phyloP scores from a whole-genome alignment of 1,284 basidiomycete species.

The Cryptococcus deneoformans region DNA sequence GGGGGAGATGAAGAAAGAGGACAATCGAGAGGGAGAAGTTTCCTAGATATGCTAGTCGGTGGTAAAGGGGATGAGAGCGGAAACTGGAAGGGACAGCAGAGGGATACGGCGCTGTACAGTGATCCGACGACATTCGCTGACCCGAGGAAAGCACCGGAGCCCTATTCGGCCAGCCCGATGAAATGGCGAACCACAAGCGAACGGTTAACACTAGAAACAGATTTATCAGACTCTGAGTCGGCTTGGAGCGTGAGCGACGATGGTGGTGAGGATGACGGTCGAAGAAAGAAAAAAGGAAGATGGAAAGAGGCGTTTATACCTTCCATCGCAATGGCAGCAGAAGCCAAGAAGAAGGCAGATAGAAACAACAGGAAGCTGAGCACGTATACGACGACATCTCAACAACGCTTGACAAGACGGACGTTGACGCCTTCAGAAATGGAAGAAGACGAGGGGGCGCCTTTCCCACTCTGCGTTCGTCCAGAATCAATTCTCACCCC shows the following conservation, averaged over 20 bases:
- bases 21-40: not conserved
- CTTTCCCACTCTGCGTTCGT: too few relatives aligned
- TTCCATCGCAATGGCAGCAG: not conserved
- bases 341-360: not conserved
- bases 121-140: constrained; percentile 8
- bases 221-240: too few relatives aligned
- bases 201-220: not conserved
- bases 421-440: too few relatives aligned
- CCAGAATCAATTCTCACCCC: too few relatives aligned
- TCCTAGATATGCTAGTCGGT: too few relatives aligned
- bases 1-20: not conserved
- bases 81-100: not conserved
- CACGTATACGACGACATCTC: too few relatives aligned
- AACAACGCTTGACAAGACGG: too few relatives aligned
- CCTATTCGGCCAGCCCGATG: not conserved
- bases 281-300: not conserved
- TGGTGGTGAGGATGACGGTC: not conserved
- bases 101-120: constrained; percentile 8
- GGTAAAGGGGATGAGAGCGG: too few relatives aligned
- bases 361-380: too few relatives aligned
- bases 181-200: not conserved
- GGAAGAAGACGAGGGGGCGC: not conserved
- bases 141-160: constrained; percentile 6
- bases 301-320: not conserved
- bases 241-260: not conserved